Base-by-base conservation (phyloP, 1,139 yeast genomes). In the Suzukiozyma palmioleophila region DNA sequence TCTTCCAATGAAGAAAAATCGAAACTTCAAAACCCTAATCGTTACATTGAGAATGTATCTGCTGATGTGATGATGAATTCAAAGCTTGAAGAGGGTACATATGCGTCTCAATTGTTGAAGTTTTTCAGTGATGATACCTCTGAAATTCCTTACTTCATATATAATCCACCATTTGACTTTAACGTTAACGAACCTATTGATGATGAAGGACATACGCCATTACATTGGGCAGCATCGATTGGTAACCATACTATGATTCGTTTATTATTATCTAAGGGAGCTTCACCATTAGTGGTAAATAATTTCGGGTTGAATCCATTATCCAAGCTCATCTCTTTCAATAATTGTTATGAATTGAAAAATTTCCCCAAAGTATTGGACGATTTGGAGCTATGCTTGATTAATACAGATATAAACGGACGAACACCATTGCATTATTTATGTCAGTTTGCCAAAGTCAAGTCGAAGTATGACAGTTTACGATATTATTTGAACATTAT, bases 191-290 rank as follows among this genome's bases (percentile, higher is more conserved):
- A 80, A 46, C 79, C 90, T 5, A 87, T 92, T 34, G 98, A 92
- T 54, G 95, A 87, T 49, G 97, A 92, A 60, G 97, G 97, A 0
- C 97, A 92, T 53, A 86, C 97, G 0, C 89, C 97, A 1, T 74
- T 92, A 48, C 97, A 92, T 59, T 92, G 98, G 98, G 96, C 97
- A 0, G 80, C 95, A 9, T 89, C 97, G 0, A 84, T 92, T 71
- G 97, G 96, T 8, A 82, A 85, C 49, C 64, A 80, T 39, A 77
- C 77, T 33, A 74, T 90, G 57, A 79, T 89, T 38, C 86, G 83
- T 48, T 65, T 87, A 15, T 62, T 92, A 21, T 59, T 89, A 15
- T 64, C 77, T 36, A 77, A 81, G 47, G 89, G 92, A 7, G 95
- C 96, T 2, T 84, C 86, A 53, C 83, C 90, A 4, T 62, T 84